phyloP scores from a whole-genome alignment of 345 rosid genomes.

The Trapa incisa region DNA sequence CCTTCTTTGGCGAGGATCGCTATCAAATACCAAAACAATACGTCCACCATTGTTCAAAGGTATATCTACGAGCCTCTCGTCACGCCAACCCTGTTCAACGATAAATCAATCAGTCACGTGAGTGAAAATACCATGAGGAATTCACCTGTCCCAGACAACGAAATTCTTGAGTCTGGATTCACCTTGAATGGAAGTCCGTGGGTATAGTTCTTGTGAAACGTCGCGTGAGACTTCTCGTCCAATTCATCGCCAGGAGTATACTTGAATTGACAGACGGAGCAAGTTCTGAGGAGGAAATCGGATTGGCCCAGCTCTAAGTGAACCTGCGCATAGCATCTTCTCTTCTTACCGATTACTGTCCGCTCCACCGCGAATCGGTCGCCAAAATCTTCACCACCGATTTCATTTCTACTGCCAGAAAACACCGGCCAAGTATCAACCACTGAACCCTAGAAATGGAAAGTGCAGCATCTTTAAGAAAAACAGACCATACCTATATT shows the following conservation, averaged over 20 bases:
- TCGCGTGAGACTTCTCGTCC: constrained; percentile 65
- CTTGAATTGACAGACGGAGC: constrained; percentile 41
- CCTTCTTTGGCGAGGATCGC: constrained; percentile 42
- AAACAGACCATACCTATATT: constrained; percentile 18
- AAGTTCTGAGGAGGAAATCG: constrained; percentile 61
- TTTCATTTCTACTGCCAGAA: background rate
- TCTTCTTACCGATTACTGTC: constrained; percentile 21
- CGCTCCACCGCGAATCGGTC: background rate
- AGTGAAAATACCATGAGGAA: background rate
- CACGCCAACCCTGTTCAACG: constrained; percentile 46
- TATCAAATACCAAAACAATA: constrained; percentile 37
- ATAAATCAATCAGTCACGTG: background rate
- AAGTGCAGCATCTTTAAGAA: background rate
- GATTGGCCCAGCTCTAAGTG: constrained; percentile 81
- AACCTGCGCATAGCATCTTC: constrained; percentile 67
- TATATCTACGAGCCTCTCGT: constrained; percentile 38
- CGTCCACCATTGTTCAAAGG: constrained; percentile 29
- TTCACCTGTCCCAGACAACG: background rate
- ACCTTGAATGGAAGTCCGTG: constrained; percentile 73
- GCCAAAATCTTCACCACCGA: background rate
- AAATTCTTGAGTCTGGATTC: background rate
- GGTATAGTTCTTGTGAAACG: constrained; percentile 51
- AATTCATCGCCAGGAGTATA: constrained; percentile 60
- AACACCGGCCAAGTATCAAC: background rate
- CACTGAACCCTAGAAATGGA: background rate